Conservation (phyloP, 2,329 filamentous ascomycete genomes). For the Dactylella cylindrospora region DNA sequence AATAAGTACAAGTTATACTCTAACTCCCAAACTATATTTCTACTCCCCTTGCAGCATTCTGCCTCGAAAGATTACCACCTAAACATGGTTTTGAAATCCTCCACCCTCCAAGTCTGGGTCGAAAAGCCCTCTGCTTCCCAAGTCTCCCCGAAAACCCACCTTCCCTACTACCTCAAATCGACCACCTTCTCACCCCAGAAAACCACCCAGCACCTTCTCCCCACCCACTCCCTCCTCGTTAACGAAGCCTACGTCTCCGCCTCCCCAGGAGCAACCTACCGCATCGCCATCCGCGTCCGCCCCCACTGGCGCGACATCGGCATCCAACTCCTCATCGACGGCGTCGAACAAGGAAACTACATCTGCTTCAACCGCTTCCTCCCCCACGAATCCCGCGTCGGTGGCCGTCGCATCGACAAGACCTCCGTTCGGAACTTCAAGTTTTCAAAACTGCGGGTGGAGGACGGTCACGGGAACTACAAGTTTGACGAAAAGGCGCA, state of each 20-base stretch:
- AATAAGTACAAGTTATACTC: too few relatives aligned
- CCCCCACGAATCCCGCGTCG: neutral
- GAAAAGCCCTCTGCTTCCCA: neutral
- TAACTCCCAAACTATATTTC: too few relatives aligned
- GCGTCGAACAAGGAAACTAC: constrained; percentile 21
- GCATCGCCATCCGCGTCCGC: neutral
- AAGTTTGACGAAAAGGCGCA: constrained; percentile 10
- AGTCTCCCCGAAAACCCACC: constrained; percentile 5
- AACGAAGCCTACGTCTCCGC: constrained; percentile 24
- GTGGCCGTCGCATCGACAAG: neutral
- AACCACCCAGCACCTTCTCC: constrained; percentile 1
- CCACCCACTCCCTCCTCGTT: neutral
- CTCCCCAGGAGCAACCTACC: constrained; percentile 2
- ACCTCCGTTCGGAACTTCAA: neutral
- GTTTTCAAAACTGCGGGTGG: constrained; percentile 7
- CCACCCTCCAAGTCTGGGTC: constrained; percentile 19
- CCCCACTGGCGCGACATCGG: constrained; percentile 2
- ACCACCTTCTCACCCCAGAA: constrained; percentile 7
- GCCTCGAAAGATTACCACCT: neutral
- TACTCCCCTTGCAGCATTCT: neutral
- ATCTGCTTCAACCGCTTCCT: neutral
- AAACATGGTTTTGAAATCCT: constrained; percentile 18
- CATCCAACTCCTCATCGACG: constrained; percentile 30
- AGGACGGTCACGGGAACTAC: constrained; percentile 19
- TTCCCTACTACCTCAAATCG: neutral